phyloP scores from a whole-genome alignment of 306 rosid genomes.

The Ormosia emarginata region DNA sequence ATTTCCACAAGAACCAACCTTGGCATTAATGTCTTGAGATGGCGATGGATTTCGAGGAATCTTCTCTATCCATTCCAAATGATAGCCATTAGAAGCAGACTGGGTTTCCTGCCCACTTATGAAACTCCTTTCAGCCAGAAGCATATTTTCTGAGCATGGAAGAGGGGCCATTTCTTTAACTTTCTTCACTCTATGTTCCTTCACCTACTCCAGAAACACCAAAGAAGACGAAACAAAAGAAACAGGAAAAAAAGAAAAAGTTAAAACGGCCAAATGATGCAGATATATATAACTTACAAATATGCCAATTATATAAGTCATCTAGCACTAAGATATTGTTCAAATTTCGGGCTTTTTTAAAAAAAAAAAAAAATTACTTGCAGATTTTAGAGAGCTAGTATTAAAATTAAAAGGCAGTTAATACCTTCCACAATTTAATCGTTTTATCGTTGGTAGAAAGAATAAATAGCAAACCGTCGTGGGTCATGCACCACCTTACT shows the following conservation, averaged over 20 bases:
- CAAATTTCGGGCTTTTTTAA: neutral
- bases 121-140: slow-evolving; percentile 57
- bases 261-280: no score
- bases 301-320: no score
- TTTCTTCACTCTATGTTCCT: slow-evolving; percentile 51
- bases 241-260: no score
- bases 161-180: slow-evolving; percentile 38
- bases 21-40: slow-evolving; percentile 26
- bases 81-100: slow-evolving; percentile 37
- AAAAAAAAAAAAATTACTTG: neutral
- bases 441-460: slow-evolving; percentile 69
- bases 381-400: neutral
- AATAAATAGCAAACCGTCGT: slow-evolving; percentile 46
- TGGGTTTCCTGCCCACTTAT: slow-evolving; percentile 35
- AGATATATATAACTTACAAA: no score
- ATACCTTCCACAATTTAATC: slow-evolving; percentile 60
- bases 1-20: slow-evolving; percentile 32
- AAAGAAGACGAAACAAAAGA: neutral
- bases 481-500: slow-evolving; percentile 56
- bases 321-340: neutral
- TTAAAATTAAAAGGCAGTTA: neutral
- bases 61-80: slow-evolving; percentile 35
- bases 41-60: slow-evolving; percentile 21
- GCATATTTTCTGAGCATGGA: slow-evolving; percentile 53
- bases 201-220: slow-evolving; percentile 45